Conservation (phyloP, 345 rosid genomes). For the Acer campestre region DNA sequence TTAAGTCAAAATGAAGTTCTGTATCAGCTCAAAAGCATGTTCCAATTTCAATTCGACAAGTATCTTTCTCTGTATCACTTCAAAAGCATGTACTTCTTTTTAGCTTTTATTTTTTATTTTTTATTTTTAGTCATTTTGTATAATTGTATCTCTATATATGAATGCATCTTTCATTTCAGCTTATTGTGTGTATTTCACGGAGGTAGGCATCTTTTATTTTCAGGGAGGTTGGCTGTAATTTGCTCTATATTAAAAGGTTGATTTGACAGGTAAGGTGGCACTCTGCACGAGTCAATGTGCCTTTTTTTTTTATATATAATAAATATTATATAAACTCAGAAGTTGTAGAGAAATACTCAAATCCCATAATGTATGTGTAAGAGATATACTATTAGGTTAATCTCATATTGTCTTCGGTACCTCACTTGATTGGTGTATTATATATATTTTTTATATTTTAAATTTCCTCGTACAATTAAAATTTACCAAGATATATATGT, state of each 20-base stretch:
- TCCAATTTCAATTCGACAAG: background rate
- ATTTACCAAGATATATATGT: too few relatives aligned
- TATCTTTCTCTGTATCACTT: background rate
- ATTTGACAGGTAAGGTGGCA: background rate
- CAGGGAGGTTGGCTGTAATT: too few relatives aligned
- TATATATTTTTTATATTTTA: too few relatives aligned
- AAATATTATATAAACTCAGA: too few relatives aligned
- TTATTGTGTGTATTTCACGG: background rate
- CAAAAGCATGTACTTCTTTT: background rate
- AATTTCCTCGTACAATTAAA: too few relatives aligned
- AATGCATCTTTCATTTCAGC: background rate
- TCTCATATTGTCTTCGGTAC: too few relatives aligned
- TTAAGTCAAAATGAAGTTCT: background rate
- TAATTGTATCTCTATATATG: background rate
- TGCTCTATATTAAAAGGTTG: background rate
- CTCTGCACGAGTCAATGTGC: background rate
- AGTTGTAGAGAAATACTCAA: too few relatives aligned
- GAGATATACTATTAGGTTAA: too few relatives aligned
- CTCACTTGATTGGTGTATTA: too few relatives aligned
- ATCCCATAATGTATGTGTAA: too few relatives aligned
- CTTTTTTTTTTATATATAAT: too few relatives aligned
- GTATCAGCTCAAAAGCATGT: background rate
- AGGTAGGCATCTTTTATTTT: too few relatives aligned
- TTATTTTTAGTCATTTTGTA: background rate
- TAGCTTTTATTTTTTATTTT: background rate